phyloP scores from a whole-genome alignment of 495 filamentous ascomycete species.

The Cairneyella variabilis region DNA sequence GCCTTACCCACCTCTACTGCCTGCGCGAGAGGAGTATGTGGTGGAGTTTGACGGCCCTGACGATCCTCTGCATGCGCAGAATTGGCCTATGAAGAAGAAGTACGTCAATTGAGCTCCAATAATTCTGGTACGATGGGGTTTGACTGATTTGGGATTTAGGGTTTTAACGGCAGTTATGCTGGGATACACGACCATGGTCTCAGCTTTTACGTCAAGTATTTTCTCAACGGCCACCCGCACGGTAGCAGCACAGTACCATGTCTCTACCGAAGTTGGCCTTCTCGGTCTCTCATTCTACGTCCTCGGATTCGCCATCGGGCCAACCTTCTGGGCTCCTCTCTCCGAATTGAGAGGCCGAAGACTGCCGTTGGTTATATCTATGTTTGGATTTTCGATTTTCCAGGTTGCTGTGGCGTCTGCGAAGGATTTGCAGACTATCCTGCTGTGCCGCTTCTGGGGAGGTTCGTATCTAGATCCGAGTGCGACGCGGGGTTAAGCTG shows the following conservation, averaged over 20 bases:
- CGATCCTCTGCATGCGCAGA: constrained; percentile 78
- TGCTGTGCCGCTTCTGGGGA: constrained; percentile 81
- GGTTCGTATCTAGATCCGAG: constrained; percentile 36
- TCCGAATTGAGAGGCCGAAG: constrained; percentile 77
- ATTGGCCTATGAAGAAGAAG: constrained; percentile 79
- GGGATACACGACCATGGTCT: constrained; percentile 70
- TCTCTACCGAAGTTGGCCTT: constrained; percentile 55
- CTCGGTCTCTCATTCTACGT: constrained; percentile 70
- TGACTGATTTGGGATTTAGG: constrained; percentile 29
- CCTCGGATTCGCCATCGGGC: constrained; percentile 67
- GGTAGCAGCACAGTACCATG: constrained; percentile 49
- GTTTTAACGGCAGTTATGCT: constrained; percentile 66
- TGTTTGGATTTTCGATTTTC: constrained; percentile 80
- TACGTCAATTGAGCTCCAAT: constrained; percentile 34
- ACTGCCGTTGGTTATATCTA: constrained; percentile 63
- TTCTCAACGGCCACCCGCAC: constrained; percentile 59
- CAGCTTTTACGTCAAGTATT: constrained; percentile 69
- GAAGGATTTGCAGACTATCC: constrained; percentile 78
- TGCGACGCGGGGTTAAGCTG: constrained; percentile 32
- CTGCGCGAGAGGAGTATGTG: constrained; percentile 75
- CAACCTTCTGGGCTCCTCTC: constrained; percentile 62
- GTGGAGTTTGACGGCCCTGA: constrained; percentile 80
- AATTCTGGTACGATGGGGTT: neutral
- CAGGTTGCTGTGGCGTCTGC: constrained; percentile 63
- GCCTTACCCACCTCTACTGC: constrained; percentile 68